Percentiles rank a stretch among this genome's conserved stretches.
phyloP scores from a whole-genome alignment of 2,329 filamentous ascomycete genomes.

The Eutypella sp. region DNA sequence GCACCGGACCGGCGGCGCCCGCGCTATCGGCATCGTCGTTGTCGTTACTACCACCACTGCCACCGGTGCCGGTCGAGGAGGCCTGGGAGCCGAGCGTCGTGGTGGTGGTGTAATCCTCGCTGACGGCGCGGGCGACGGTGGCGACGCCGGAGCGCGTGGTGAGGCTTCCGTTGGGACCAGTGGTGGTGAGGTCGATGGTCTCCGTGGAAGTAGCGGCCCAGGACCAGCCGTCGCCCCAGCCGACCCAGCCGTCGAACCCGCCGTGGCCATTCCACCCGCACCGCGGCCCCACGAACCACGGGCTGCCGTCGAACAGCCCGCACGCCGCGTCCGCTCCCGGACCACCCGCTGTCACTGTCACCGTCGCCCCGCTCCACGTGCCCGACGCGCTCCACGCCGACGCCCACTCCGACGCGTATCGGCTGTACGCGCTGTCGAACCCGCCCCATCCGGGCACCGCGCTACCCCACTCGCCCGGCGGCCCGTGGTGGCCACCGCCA shows the following conservation, averaged over 20 bases:
- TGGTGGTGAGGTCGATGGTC: constrained; percentile 30
- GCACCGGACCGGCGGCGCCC: not conserved
- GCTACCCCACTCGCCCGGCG: not conserved
- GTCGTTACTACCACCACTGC: constrained; percentile 1
- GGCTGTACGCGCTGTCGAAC: constrained; percentile 12
- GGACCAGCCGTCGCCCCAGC: constrained; percentile 37
- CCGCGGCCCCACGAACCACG: constrained; percentile 34
- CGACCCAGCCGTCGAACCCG: constrained; percentile 34
- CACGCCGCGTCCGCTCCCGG: constrained; percentile 28
- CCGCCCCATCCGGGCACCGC: constrained; percentile 6
- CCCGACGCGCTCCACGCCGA: constrained; percentile 20
- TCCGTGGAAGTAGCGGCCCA: constrained; percentile 31
- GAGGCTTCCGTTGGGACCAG: no score
- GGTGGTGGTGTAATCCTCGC: constrained; percentile 28
- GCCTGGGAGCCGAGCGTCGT: constrained; percentile 19
- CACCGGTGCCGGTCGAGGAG: constrained; percentile 8
- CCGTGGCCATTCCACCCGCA: constrained; percentile 31
- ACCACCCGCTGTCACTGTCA: constrained; percentile 9
- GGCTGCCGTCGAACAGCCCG: constrained; percentile 31
- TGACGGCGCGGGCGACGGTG: constrained; percentile 26
- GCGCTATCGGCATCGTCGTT: not conserved
- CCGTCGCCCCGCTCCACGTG: constrained; percentile 36
- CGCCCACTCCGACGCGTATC: constrained; percentile 27
- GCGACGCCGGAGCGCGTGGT: constrained; percentile 5
- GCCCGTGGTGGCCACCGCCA: not conserved